These are phyloP conservation scores for Podaxis pistillaris DNA, from an alignment of 768 basidiomycete species.

Conservation along the genomic window DNA sequence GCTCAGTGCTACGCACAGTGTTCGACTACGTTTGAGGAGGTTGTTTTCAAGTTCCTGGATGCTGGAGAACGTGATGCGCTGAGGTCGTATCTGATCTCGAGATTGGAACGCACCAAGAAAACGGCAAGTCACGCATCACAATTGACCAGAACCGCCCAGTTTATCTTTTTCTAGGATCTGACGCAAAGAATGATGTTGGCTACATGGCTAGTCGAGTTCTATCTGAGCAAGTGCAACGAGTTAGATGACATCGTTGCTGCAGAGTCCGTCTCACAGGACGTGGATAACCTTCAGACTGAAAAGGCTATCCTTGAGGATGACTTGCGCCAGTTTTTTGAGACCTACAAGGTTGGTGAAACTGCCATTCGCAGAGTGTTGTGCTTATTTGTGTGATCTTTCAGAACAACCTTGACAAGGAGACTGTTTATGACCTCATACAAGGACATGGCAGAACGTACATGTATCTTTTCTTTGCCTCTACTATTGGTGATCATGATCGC, in stretches of 20 bases:
- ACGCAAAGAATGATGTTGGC: constrained; percentile 97
- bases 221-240: constrained; percentile 94
- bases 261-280: constrained; percentile 76
- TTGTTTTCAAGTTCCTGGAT: constrained; percentile 87
- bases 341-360: constrained; percentile 70
- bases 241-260: constrained; percentile 93
- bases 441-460: constrained; percentile 92
- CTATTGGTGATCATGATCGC: constrained; percentile 77
- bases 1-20: constrained; percentile 92
- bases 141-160: background rate
- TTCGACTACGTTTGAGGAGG: constrained; percentile 87
- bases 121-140: constrained; percentile 46
- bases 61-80: constrained; percentile 87
- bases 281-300: constrained; percentile 82
- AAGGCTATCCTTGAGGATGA: constrained; percentile 88
- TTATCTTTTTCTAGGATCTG: constrained; percentile 55
- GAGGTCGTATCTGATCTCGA: constrained; percentile 83
- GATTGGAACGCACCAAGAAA: constrained; percentile 83
- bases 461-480: constrained; percentile 84
- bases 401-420: constrained; percentile 81
- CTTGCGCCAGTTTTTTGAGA: constrained; percentile 87
- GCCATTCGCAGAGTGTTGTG: background rate
- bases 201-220: constrained; percentile 98
- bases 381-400: constrained; percentile 28
- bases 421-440: constrained; percentile 90